Evolutionary conservation across 257 asterid species (phyloP).

Genomic region (Solanum dulcamara): DNA sequence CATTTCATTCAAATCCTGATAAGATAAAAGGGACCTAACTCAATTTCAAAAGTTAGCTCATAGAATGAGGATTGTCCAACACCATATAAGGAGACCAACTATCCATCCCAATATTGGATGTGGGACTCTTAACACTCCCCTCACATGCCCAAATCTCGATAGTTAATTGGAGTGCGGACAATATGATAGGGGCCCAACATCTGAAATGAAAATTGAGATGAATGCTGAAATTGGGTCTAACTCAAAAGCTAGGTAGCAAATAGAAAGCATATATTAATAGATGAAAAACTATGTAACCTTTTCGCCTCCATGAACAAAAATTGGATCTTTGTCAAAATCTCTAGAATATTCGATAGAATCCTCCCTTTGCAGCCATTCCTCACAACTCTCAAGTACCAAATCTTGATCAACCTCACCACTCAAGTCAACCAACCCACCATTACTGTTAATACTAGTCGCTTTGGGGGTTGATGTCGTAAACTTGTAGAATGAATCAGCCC

Average conservation of each 20-base stretch:
- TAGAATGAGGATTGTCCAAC: background rate
- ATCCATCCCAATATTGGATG: background rate
- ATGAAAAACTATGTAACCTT: conserved; percentile 32
- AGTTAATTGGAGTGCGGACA: background rate
- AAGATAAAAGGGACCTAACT: background rate
- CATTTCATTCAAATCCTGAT: background rate
- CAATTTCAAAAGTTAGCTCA: background rate
- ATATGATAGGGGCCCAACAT: background rate
- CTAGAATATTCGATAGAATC: conserved; percentile 65
- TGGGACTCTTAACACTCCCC: background rate
- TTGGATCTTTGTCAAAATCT: conserved; percentile 59
- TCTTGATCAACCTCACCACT: background rate
- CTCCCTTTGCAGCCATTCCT: conserved; percentile 71
- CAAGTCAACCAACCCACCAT: background rate
- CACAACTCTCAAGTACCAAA: conserved; percentile 29
- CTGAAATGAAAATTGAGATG: background rate
- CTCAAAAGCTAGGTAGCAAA: background rate
- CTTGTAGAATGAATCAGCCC: conserved; percentile 87
- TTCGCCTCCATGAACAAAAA: conserved; percentile 40
- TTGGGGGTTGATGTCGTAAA: conserved; percentile 19
- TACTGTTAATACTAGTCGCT: background rate
- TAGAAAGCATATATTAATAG: background rate
- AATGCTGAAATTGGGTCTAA: background rate
- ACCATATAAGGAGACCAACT: background rate
- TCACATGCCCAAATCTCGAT: background rate